Conservation (phyloP, 371 early-diverging fungal species). For the Mucor piriformis region DNA sequence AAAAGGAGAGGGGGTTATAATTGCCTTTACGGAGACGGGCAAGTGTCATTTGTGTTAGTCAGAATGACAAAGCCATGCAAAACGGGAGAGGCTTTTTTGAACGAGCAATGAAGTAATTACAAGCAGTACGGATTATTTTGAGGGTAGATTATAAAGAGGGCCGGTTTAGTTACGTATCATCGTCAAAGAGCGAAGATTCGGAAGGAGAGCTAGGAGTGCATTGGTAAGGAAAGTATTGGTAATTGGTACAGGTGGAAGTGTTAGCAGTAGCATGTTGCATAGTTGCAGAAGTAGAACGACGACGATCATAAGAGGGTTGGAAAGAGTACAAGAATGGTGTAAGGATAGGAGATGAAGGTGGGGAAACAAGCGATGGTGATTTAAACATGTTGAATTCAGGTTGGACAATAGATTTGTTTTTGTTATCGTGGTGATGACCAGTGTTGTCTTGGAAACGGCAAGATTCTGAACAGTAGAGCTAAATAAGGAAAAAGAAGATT, state of each 20-base stretch:
- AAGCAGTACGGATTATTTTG: background rate
- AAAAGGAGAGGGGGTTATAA: too few relatives aligned
- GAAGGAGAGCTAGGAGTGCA: constrained; percentile 23
- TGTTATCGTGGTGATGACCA: background rate
- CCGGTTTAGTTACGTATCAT: constrained; percentile 17
- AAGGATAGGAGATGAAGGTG: constrained; percentile 22
- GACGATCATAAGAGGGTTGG: constrained; percentile 15
- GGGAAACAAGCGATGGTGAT: constrained; percentile 17
- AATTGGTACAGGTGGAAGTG: constrained; percentile 4
- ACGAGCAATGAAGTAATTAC: background rate
- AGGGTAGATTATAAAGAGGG: background rate
- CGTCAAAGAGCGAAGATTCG: constrained; percentile 21
- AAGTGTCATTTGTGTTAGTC: too few relatives aligned
- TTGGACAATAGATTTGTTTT: background rate
- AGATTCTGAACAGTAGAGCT: constrained; percentile 27
- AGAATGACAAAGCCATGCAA: too few relatives aligned
- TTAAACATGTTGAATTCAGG: constrained; percentile 6
- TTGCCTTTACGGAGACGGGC: too few relatives aligned
- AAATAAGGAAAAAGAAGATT: background rate
- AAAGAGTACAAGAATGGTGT: constrained; percentile 22
- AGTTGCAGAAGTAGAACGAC: constrained; percentile 14
- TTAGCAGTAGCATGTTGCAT: constrained; percentile 6
- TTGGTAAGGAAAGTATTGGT: constrained; percentile 18
- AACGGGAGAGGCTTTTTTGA: too few relatives aligned
- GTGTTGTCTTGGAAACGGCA: constrained; percentile 24